Percentiles rank a stretch among this genome's conserved stretches.
phyloP scores from a whole-genome alignment of 345 rosid species.

The Barbarea vulgaris region DNA sequence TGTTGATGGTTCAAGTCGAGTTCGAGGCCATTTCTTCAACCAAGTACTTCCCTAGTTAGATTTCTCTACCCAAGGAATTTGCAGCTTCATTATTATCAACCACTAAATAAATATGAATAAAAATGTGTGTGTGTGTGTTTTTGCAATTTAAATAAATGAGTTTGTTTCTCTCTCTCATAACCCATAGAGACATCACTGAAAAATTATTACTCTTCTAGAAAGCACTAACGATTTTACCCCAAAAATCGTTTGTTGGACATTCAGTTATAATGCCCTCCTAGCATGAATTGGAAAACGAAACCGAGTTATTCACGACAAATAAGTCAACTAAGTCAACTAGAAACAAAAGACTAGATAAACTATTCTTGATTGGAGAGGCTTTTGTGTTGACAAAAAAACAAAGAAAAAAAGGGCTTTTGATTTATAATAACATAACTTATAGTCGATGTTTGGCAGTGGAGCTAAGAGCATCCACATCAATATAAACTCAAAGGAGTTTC shows the following conservation, averaged over 20 bases:
- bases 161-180: too few relatives aligned
- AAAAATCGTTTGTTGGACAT: too few relatives aligned
- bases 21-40: conserved; percentile 17
- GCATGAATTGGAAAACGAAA: not conserved
- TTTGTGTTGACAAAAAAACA: too few relatives aligned
- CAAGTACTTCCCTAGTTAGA: conserved; percentile 22
- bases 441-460: not conserved
- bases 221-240: not conserved
- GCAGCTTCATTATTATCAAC: not conserved
- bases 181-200: not conserved
- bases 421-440: not conserved
- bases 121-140: not conserved
- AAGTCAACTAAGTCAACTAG: not conserved
- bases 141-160: not conserved
- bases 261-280: not conserved
- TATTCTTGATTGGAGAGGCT: not conserved
- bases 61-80: not conserved
- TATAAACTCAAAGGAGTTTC: too few relatives aligned
- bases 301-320: not conserved
- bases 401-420: not conserved
- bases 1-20: conserved; percentile 10
- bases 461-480: too few relatives aligned
- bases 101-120: not conserved
- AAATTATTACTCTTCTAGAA: not conserved
- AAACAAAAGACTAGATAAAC: not conserved